Evolutionary conservation across 768 basidiomycete genomes (phyloP).

Genomic region (Hebeloma cylindrosporum): DNA sequence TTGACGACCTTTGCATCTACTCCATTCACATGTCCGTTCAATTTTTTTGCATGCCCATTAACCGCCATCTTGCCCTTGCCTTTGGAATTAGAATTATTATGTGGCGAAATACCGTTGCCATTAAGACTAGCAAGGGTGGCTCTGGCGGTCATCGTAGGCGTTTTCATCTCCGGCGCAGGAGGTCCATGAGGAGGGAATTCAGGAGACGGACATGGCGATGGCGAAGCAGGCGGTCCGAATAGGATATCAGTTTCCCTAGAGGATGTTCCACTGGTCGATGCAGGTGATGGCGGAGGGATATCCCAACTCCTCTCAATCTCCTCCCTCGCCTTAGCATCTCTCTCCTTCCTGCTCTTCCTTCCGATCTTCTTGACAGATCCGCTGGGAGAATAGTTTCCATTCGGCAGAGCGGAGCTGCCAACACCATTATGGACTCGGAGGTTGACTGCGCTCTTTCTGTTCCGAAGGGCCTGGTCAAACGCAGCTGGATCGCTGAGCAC

Average conservation of each 20-base stretch:
- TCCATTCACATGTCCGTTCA: slow-evolving; percentile 21
- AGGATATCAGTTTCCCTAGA: slow-evolving; percentile 2
- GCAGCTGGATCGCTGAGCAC: slow-evolving; percentile 67
- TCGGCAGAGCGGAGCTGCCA: too few relatives aligned
- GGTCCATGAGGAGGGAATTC: slow-evolving; percentile 6
- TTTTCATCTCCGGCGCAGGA: slow-evolving; percentile 25
- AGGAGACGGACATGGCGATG: slow-evolving; percentile 24
- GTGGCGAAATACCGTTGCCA: slow-evolving; percentile 12
- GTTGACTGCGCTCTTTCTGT: slow-evolving; percentile 29
- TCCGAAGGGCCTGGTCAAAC: slow-evolving; percentile 43
- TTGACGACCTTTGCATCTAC: slow-evolving; percentile 27
- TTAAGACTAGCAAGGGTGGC: slow-evolving; percentile 19
- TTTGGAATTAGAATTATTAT: too few relatives aligned
- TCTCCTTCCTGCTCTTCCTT: slow-evolving; percentile 38
- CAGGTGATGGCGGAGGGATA: slow-evolving; percentile 35
- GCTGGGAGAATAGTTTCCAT: too few relatives aligned
- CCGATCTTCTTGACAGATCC: slow-evolving; percentile 29
- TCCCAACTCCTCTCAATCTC: slow-evolving; percentile 68
- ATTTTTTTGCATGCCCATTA: slow-evolving; percentile 25
- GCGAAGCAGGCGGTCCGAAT: slow-evolving; percentile 20
- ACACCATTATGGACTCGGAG: too few relatives aligned
- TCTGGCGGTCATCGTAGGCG: slow-evolving; percentile 28
- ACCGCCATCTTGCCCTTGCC: slow-evolving; percentile 18
- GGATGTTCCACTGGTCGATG: slow-evolving; percentile 9
- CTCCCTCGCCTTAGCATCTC: slow-evolving; percentile 40